These are phyloP conservation scores for Linanthus parryae DNA, from an alignment of 148 eudicot genomes.

Conservation along the genomic window DNA sequence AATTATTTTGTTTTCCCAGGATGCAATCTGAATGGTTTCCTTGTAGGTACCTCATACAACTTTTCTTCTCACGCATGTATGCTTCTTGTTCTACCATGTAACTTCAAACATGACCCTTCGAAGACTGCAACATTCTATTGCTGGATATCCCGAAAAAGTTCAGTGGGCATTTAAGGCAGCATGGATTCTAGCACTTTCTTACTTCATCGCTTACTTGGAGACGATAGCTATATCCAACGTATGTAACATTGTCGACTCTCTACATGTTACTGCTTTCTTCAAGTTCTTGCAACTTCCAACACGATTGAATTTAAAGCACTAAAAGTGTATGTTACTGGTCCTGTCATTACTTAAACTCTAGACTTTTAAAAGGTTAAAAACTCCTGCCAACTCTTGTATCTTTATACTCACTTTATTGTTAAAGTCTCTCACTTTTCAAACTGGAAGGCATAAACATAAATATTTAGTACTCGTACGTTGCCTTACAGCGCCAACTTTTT, in stretches of 20 bases:
- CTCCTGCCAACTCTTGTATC: too few species aligned
- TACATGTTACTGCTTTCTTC: not conserved
- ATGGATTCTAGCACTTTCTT: constrained; percentile 86
- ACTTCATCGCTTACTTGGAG: constrained; percentile 91
- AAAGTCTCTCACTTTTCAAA: too few species aligned
- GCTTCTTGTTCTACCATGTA: constrained; percentile 92
- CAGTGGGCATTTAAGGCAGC: constrained; percentile 75
- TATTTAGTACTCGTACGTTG: too few species aligned
- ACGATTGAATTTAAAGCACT: too few species aligned
- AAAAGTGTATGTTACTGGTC: too few species aligned
- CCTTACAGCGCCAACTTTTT: too few species aligned
- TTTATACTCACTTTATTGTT: too few species aligned
- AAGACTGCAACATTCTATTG: constrained; percentile 62
- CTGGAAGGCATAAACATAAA: too few species aligned
- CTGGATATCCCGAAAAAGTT: constrained; percentile 56
- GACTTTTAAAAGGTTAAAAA: too few species aligned
- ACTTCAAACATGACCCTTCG: constrained; percentile 90
- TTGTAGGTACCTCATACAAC: constrained; percentile 96
- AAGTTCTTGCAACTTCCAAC: too few species aligned
- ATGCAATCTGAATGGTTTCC: constrained; percentile 3
- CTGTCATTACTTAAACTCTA: too few species aligned
- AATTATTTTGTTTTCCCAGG: not conserved
- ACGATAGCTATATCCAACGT: constrained; percentile 88
- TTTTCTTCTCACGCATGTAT: constrained; percentile 78
- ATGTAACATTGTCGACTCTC: constrained; percentile 21